Percentiles rank a stretch among this genome's conserved stretches.
Conservation (phyloP, 768 basidiomycete genomes). For the Dendrothele bispora region DNA sequence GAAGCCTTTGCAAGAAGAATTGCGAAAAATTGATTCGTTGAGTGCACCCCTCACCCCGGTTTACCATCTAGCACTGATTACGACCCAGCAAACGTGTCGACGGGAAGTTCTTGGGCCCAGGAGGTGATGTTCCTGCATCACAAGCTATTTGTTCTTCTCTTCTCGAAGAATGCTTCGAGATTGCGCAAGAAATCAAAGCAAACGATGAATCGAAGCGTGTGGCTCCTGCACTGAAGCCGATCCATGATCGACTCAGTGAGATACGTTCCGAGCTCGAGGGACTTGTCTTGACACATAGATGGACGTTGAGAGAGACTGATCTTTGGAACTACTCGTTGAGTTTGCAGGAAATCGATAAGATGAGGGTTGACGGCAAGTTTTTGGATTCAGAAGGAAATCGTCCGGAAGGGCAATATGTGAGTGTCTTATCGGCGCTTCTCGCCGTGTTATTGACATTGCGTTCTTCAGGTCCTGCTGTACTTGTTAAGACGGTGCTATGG, state of each 20-base stretch:
- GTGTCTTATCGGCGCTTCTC: conserved; percentile 23
- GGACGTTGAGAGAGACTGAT: conserved; percentile 95
- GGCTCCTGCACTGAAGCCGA: conserved; percentile 81
- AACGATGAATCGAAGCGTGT: conserved; percentile 90
- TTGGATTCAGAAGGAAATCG: conserved; percentile 91
- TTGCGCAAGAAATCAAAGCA: conserved; percentile 92
- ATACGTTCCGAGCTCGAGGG: conserved; percentile 88
- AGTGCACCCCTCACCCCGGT: conserved; percentile 51
- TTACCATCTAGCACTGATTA: no score
- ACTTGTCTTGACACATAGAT: conserved; percentile 91
- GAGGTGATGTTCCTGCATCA: conserved; percentile 85
- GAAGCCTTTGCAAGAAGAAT: conserved; percentile 87
- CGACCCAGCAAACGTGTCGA: conserved; percentile 80
- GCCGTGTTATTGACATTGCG: neutral
- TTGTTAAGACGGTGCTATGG: conserved; percentile 94
- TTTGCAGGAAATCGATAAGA: conserved; percentile 94
- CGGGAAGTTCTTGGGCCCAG: conserved; percentile 92
- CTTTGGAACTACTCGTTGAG: conserved; percentile 92
- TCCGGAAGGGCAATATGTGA: conserved; percentile 92
- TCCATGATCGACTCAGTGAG: conserved; percentile 87
- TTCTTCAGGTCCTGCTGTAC: conserved; percentile 80
- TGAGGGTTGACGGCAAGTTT: conserved; percentile 97
- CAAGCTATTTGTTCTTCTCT: conserved; percentile 91
- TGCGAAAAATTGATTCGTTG: conserved; percentile 95
- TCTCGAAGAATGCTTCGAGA: conserved; percentile 95